phyloP scores from a whole-genome alignment of 805 yeast species.

The Metschnikowia aberdeeniae region DNA sequence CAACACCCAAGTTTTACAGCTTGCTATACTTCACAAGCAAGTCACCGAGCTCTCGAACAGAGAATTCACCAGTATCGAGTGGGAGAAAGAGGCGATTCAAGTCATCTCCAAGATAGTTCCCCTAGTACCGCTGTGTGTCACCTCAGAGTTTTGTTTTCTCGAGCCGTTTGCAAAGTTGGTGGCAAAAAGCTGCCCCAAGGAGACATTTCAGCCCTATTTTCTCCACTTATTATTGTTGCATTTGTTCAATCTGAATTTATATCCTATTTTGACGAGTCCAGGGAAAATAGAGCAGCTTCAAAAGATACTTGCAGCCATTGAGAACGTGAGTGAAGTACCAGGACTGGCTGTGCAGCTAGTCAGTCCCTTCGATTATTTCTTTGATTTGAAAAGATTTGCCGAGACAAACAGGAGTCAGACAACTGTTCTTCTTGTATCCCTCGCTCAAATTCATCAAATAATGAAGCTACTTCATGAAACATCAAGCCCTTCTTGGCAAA shows the following conservation, averaged over 20 bases:
- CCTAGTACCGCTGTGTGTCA: neutral
- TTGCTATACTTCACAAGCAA: neutral
- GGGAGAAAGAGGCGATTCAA: slow-evolving; percentile 1
- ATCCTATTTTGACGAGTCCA: neutral
- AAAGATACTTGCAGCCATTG: neutral
- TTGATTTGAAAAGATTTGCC: slow-evolving; percentile 2
- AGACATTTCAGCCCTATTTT: slow-evolving; percentile 1
- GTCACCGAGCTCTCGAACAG: neutral
- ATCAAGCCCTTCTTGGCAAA: slow-evolving; percentile 7
- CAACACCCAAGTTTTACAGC: slow-evolving; percentile 1
- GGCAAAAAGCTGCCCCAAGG: slow-evolving; percentile 1
- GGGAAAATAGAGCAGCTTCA: neutral
- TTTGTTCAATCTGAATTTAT: slow-evolving; percentile 6
- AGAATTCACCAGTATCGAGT: neutral
- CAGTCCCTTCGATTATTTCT: slow-evolving; percentile 10
- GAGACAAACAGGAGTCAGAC: neutral
- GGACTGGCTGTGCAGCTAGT: neutral
- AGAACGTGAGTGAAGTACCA: neutral
- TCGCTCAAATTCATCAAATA: neutral
- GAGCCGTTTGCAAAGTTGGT: slow-evolving; percentile 4
- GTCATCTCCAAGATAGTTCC: neutral
- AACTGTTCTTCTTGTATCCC: neutral
- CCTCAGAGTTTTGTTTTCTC: neutral
- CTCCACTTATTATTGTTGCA: slow-evolving; percentile 9
- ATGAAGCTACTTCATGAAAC: slow-evolving; percentile 1